These are phyloP conservation scores for Juglanconis sp. DNA, from an alignment of 2,329 filamentous ascomycete species.

Conservation along the genomic window DNA sequence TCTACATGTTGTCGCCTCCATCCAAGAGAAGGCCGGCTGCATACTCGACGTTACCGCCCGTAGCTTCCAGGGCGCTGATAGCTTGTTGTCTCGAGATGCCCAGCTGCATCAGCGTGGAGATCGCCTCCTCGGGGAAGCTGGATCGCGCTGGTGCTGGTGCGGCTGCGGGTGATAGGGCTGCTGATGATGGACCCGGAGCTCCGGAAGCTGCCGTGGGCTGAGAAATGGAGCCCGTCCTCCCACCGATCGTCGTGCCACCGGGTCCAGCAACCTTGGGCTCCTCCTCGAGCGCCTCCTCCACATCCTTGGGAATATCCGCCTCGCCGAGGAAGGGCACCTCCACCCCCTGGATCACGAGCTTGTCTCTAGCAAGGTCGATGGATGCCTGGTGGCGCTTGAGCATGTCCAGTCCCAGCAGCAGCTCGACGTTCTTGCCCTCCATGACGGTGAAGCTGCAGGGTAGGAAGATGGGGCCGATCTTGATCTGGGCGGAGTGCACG, in stretches of 20 bases:
- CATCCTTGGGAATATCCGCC: conserved; percentile 85
- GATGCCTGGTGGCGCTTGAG: conserved; percentile 91
- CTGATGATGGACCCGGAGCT: conserved; percentile 25
- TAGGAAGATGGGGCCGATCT: conserved; percentile 81
- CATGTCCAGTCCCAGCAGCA: conserved; percentile 93
- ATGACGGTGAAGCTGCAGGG: conserved; percentile 98
- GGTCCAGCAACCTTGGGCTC: conserved; percentile 85
- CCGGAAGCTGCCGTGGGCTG: conserved; percentile 34
- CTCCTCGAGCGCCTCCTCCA: conserved; percentile 67
- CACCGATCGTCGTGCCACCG: conserved; percentile 84
- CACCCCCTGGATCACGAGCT: conserved; percentile 81
- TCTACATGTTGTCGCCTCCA: conserved; percentile 28
- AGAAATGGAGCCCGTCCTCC: conserved; percentile 73
- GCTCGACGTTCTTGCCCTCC: conserved; percentile 95
- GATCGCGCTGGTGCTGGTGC: conserved; percentile 19
- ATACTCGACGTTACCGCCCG: conserved; percentile 80
- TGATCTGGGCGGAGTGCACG: conserved; percentile 92
- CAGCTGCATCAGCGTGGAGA: conserved; percentile 73
- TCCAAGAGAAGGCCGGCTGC: conserved; percentile 79
- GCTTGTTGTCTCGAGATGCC: conserved; percentile 76
- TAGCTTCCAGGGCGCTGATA: conserved; percentile 75
- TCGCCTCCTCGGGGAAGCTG: conserved; percentile 58
- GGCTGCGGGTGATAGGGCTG: conserved; percentile 18
- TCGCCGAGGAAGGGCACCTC: conserved; percentile 89
- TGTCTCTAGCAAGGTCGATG: conserved; percentile 83